These are phyloP conservation scores for Sphagnum contortum DNA, from an alignment of 225 moss, liverwort and hornwort species.

Conservation along the genomic window DNA sequence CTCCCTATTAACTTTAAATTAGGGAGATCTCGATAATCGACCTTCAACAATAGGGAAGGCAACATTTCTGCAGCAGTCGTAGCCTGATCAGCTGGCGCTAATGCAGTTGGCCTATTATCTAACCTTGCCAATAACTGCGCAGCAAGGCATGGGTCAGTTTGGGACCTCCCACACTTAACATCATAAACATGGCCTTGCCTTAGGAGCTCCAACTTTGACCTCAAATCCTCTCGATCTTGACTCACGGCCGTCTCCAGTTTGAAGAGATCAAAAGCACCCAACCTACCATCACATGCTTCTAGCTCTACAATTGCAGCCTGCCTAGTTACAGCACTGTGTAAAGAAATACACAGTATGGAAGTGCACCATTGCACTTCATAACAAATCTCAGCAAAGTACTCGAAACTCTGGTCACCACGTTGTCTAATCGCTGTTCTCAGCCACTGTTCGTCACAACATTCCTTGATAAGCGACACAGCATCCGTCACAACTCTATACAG, in stretches of 20 bases:
- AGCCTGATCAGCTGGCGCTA: not conserved
- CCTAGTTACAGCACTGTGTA: no score
- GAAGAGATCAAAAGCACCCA: no score
- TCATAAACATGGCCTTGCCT: constrained; percentile 8
- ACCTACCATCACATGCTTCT: no score
- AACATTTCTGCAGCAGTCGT: not conserved
- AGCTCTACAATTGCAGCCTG: no score
- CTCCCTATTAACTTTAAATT: not conserved
- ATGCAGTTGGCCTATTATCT: constrained; percentile 3
- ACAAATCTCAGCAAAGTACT: no score
- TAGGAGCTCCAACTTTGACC: not conserved
- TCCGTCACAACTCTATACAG: no score
- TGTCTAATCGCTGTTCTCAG: no score
- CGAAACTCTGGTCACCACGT: no score
- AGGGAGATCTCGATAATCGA: not conserved
- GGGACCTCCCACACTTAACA: constrained; percentile 1
- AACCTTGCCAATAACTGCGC: constrained; percentile 7
- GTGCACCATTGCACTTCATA: no score
- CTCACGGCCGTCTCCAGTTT: constrained; percentile 3
- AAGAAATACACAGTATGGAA: no score
- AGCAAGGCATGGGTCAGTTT: constrained; percentile 6
- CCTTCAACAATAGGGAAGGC: constrained; percentile 4
- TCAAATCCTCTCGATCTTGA: constrained; percentile 6
- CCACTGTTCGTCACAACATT: no score
- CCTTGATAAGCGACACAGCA: no score